These are phyloP conservation scores for Crithidia acanthocephali DNA, from an alignment of 208 protist species.

Conservation along the genomic window DNA sequence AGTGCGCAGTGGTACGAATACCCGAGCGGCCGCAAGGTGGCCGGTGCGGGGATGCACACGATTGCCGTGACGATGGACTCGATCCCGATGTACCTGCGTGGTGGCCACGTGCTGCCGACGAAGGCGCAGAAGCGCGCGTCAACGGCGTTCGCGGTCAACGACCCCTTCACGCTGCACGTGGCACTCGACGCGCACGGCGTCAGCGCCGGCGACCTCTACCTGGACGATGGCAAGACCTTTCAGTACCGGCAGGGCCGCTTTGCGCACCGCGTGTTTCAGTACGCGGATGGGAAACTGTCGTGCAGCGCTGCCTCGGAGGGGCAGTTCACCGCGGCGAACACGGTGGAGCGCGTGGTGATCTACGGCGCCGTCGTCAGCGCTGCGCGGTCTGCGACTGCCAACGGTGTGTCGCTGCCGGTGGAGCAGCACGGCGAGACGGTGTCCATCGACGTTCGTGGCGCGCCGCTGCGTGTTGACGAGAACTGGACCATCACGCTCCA, in stretches of 20 bases:
- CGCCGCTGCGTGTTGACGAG: conserved; percentile 15
- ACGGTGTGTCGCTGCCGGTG: conserved; percentile 13
- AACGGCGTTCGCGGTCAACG: conserved; percentile 66
- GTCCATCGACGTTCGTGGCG: conserved; percentile 14
- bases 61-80: conserved; percentile 63
- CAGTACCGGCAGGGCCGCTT: conserved; percentile 57
- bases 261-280: conserved; percentile 41
- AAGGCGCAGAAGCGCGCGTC: conserved; percentile 87
- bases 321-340: conserved; percentile 32
- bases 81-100: conserved; percentile 93
- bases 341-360: conserved; percentile 63
- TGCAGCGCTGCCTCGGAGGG: conserved; percentile 29
- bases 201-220: conserved; percentile 61
- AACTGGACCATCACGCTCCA: conserved; percentile 16
- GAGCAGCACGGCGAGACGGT: conserved; percentile 14
- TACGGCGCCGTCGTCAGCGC: conserved; percentile 4
- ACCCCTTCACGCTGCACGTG: conserved; percentile 94
- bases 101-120: conserved; percentile 91
- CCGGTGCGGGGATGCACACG: conserved; percentile 12
- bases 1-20: conserved; percentile 68
- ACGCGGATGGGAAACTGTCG: conserved; percentile 35
- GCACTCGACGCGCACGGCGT: conserved; percentile 66
- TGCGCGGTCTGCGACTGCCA: conserved; percentile 1
- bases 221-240: conserved; percentile 67
- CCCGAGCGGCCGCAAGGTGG: conserved; percentile 21